phyloP scores from a whole-genome alignment of 768 basidiomycete genomes.

The Lactarius akahatsu region DNA sequence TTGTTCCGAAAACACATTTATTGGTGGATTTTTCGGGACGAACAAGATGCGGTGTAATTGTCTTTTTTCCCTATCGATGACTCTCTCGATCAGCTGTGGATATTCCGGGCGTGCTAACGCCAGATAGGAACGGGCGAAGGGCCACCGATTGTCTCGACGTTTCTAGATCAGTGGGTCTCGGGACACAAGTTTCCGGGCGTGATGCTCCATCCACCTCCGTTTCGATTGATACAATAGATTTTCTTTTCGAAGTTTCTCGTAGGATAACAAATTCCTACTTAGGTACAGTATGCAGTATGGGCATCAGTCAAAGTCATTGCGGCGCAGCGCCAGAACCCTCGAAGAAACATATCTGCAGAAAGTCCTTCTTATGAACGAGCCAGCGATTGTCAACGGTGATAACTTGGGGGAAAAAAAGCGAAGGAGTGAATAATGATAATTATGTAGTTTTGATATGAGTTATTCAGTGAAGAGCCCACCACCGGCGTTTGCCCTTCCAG shows the following conservation, averaged over 20 bases:
- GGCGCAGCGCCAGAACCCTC: not conserved
- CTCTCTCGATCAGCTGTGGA: conserved; percentile 5
- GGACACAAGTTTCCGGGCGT: conserved; percentile 19
- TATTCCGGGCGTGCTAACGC: conserved; percentile 16
- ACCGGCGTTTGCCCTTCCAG: conserved; percentile 24
- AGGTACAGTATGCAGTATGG: conserved; percentile 1
- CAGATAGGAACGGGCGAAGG: conserved; percentile 16
- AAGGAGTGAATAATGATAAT: conserved; percentile 23
- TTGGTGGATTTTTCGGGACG: conserved; percentile 1
- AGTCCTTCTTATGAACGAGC: conserved; percentile 2
- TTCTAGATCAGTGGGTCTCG: conserved; percentile 12
- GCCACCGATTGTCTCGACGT: conserved; percentile 2
- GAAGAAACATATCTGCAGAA: conserved; percentile 5
- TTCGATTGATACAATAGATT: conserved; percentile 14
- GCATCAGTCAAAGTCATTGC: conserved; percentile 9
- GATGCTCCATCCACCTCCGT: conserved; percentile 19
- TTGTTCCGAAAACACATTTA: conserved; percentile 3
- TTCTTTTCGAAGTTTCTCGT: conserved; percentile 24
- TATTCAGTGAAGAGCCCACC: conserved; percentile 23
- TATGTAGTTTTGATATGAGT: not conserved
- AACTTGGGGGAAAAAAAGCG: not conserved
- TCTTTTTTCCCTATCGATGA: conserved; percentile 11
- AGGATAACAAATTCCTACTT: conserved; percentile 11
- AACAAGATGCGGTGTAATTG: conserved; percentile 5
- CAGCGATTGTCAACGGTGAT: not conserved